Evolutionary conservation across 2,329 filamentous ascomycete genomes (phyloP), one percentile per base, ranked within the genome.

Genomic region (Alternaria sp.): DNA sequence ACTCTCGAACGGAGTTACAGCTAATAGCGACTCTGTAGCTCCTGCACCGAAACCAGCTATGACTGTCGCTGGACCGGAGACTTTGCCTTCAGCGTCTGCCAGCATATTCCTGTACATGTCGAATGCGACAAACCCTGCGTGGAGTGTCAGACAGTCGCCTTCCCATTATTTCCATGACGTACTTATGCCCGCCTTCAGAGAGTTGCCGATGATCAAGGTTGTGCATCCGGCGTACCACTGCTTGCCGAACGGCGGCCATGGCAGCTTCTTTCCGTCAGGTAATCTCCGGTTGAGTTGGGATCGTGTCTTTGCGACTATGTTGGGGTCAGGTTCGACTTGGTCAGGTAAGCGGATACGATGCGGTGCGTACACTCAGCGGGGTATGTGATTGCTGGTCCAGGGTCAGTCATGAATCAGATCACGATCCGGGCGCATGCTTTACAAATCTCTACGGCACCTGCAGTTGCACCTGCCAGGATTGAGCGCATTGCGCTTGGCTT

Each of bases 171-270:
- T n/a, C 3, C n/a, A 28, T 6, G 28, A 85, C 90, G 65, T 87
- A 94, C 93, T 90, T 67, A 98, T 96, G 63, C 93, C 96, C 40
- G 96, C 96, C 84, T 99, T 99, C 78, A 96, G 86, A 57, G 93
- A 96, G 83, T 99, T 99, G 65, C 96, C 96, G 71, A 98, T 93
- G 63, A 99, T 97, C 78, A 97, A 83, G 26, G 96, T 98, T 50
- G 96, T 98, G 83, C 96, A 99, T 40, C 96, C 96, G 12, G 96
- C 95, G 81, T 99, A 99, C 96, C 96, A 99, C 81, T 97, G 93
- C 72, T 83, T 85, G 52, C 96, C 96, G 76, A 98, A 98, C 11
- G 93, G 92, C 46, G 96, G 96, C 92, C 93, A 97, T 57, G 95
- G 93, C 28, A 97, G 87, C 84, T 97, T 97, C 84, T 96, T 85